Evolutionary conservation across 208 protist genomes (phyloP), one percentile per base, ranked within the genome.

Genomic region (Endotrypanum monterogeii): DNA sequence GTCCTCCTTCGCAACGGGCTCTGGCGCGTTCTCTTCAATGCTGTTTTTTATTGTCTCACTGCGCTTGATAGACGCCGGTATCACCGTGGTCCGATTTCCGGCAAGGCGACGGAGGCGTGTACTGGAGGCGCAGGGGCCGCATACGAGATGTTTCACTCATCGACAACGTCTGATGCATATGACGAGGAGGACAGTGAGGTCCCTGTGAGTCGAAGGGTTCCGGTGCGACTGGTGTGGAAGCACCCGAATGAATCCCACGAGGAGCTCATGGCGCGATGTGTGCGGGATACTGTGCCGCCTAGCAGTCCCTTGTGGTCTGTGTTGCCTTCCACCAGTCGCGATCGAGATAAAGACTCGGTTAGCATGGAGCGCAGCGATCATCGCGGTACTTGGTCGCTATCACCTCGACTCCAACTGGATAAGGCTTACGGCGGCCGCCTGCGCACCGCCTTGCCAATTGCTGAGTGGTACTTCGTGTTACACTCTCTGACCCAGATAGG

Each of bases 21-120:
- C 18, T 90, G 83, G 83, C 76, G 69, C 11, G 76, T 84, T 12
- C 55, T 94, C 2, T 91, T 88, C 68, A 94, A 94, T 76, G 81
- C 85, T 1, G 73, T 85, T 8, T 89, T 90, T 65, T 94, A 92
- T 78, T 92, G 85, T 67, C 67, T 87, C 20, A 70, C 74, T 23
- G 82, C 73, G 9, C 71, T 88, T 35, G 78, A 86, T 55, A 51
- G 44, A 25, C 67, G 58, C 48, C 82, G 73, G 32, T 61, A 72
- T 23, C 71, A 37, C 37, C 71, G 66, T 28, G 51, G 71, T 9
- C 30, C 75, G 0, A 8, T 74, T 50, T 52, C 51, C 8, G 1
- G 46, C 18, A 60, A n/a, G 25, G 83, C 88, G n/a, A 16, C 67
- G 23, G 74, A 84, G 62, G 80, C 79, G 60, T 39, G 76, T 28